A percentile compares a stretch with the other conserved stretches of the same genome.
phyloP scores from a whole-genome alignment of 1,284 basidiomycete species.

The Macrocybe sp. region DNA sequence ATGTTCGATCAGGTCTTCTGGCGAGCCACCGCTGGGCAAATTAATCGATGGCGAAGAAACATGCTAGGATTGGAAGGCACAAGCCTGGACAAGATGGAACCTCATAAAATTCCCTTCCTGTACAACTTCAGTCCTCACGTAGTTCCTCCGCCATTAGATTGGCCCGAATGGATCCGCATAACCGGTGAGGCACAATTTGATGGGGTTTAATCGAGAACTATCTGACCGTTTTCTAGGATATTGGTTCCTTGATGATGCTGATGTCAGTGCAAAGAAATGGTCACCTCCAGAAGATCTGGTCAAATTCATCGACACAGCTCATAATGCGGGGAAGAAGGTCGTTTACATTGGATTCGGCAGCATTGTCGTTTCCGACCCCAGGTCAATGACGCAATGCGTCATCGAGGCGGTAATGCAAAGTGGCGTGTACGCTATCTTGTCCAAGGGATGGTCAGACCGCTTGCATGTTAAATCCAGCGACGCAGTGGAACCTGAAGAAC shows the following conservation, averaged over 20 bases:
- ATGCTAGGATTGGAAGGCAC: constrained; percentile 76
- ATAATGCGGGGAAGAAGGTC: constrained; percentile 75
- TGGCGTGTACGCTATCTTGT: constrained; percentile 87
- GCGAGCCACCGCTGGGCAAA: constrained; percentile 89
- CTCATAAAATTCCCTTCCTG: constrained; percentile 94
- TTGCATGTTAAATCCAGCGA: constrained; percentile 66
- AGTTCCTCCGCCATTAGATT: constrained; percentile 90
- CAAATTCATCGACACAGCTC: constrained; percentile 79
- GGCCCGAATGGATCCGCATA: constrained; percentile 97
- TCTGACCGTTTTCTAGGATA: constrained; percentile 54
- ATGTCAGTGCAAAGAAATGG: constrained; percentile 86
- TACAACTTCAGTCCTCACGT: constrained; percentile 94
- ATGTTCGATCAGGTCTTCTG: constrained; percentile 99
- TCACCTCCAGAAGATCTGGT: constrained; percentile 75
- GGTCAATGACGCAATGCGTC: constrained; percentile 86
- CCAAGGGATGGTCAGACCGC: constrained; percentile 97
- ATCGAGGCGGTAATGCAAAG: constrained; percentile 83
- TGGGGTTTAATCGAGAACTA: not conserved
- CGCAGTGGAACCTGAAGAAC: constrained; percentile 55
- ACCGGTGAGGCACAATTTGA: constrained; percentile 54
- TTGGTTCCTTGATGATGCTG: constrained; percentile 92
- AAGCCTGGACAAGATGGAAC: constrained; percentile 89
- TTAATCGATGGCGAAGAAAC: constrained; percentile 91
- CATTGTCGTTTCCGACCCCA: constrained; percentile 94
- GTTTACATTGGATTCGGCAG: constrained; percentile 99